These are phyloP conservation scores for Salix udensis DNA, from an alignment of 345 rosid species.

Conservation along the genomic window DNA sequence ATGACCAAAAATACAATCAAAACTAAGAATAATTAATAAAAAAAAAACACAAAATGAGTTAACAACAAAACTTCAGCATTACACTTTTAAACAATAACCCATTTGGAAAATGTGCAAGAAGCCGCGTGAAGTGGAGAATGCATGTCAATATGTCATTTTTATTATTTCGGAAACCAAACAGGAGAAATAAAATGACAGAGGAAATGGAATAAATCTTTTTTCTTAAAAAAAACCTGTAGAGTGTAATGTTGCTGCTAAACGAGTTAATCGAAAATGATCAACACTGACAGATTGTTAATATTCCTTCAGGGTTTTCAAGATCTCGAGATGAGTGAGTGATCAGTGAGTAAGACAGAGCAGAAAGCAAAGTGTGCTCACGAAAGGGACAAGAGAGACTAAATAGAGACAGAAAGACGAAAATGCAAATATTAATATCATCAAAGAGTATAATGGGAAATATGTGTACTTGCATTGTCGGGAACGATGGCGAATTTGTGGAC, in stretches of 20 bases:
- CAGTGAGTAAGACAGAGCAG: neutral
- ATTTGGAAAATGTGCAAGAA: neutral
- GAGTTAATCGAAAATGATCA: neutral
- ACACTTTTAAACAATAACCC: neutral
- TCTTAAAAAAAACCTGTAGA: neutral
- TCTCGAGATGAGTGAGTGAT: neutral
- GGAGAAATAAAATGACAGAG: neutral
- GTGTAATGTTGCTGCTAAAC: neutral
- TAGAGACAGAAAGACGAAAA: neutral
- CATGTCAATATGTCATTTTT: neutral
- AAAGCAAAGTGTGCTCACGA: neutral
- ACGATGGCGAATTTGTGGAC: neutral
- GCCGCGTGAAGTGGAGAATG: neutral
- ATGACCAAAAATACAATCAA: neutral
- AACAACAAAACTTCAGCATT: neutral
- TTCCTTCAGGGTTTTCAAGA: neutral
- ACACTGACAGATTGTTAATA: neutral
- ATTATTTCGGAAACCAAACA: conserved; percentile 4
- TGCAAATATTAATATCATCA: neutral
- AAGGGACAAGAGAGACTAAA: neutral
- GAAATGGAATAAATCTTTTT: neutral
- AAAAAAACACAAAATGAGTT: neutral
- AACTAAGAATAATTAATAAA: neutral
- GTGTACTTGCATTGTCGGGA: no score
- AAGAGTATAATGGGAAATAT: neutral